Evolutionary conservation across 2,329 filamentous ascomycete species (phyloP), one percentile per base, ranked within the genome.

Genomic region (Colletotrichum sp.): DNA sequence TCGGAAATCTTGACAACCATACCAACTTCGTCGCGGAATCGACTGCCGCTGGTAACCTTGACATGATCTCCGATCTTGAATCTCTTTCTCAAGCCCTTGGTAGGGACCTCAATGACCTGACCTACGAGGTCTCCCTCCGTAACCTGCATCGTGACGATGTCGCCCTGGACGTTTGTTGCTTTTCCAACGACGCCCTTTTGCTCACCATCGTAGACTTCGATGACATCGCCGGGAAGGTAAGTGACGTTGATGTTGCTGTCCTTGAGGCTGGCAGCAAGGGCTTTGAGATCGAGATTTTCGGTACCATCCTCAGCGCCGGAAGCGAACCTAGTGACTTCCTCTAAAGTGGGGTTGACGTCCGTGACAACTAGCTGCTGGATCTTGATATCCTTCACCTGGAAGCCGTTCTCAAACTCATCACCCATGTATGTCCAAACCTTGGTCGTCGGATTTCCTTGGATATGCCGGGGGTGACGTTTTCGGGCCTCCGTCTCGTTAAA

Each of bases 1-100:
- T 98, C 95, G 65, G 92, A 94, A 79, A 98, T 97, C 84, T 95
- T 95, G 79, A 99, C 96, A 68, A 99, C 96, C 92, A 98, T 98
- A 85, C 97, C 97, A 60, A 99, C 94, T 86, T 99, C 97, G 80
- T 98, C 97, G 71, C 95, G 93, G 84, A 96, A 99, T 80, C 95
- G 94, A 87, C 96, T 98, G 52, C 96, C 96, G 71, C 97, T 96
- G 83, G 98, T 98, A 79, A 99, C 97, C 88, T 99, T 99, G 88
- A 99, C 97, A 82, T 99, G 97, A 81, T 99, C 97, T 88, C 97
- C 97, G 77, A 96, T 91, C 79, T 91, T 93, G 90, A 99, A 99
- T 34, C 95, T 92, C 86, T 99, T 99, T 74, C 97, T 95, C 30
- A 99, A 89, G 60, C 95, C 95, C 85, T 97, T 98, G 78, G 96